phyloP scores from a whole-genome alignment of 768 basidiomycete genomes.

The Leccinum longicurvipes region DNA sequence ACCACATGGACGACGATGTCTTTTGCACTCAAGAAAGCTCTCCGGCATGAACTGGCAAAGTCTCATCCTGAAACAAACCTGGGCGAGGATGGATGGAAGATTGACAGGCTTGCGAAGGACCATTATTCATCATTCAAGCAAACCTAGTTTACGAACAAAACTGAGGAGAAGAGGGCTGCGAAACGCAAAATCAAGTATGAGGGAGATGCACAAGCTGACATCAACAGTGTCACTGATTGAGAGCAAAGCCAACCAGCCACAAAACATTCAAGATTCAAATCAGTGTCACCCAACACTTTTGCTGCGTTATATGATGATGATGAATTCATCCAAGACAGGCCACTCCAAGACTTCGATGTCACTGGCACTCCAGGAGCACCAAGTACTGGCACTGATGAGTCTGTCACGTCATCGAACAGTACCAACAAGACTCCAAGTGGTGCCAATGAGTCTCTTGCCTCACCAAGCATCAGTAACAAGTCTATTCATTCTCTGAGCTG shows the following conservation, averaged over 20 bases:
- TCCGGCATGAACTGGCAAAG: not conserved
- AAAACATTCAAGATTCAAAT: not conserved
- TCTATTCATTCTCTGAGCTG: too few species aligned
- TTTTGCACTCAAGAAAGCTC: not conserved
- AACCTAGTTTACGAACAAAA: not conserved
- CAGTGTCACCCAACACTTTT: too few species aligned
- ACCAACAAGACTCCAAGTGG: too few species aligned
- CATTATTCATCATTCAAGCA: not conserved
- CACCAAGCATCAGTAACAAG: too few species aligned
- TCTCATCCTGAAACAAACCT: not conserved
- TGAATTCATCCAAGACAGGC: too few species aligned
- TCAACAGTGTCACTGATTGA: too few species aligned
- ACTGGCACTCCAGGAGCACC: too few species aligned
- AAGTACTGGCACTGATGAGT: too few species aligned
- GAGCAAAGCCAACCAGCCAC: not conserved
- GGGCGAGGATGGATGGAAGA: not conserved
- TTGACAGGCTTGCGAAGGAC: not conserved
- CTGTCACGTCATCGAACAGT: too few species aligned
- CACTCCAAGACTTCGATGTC: too few species aligned
- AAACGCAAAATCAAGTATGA: not conserved
- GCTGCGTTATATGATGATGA: too few species aligned
- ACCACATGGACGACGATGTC: not conserved
- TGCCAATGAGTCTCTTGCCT: too few species aligned
- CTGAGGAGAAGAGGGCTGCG: not conserved
- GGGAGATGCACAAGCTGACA: not conserved